Conservation (phyloP, 768 basidiomycete genomes). For the Suillus decipiens region DNA sequence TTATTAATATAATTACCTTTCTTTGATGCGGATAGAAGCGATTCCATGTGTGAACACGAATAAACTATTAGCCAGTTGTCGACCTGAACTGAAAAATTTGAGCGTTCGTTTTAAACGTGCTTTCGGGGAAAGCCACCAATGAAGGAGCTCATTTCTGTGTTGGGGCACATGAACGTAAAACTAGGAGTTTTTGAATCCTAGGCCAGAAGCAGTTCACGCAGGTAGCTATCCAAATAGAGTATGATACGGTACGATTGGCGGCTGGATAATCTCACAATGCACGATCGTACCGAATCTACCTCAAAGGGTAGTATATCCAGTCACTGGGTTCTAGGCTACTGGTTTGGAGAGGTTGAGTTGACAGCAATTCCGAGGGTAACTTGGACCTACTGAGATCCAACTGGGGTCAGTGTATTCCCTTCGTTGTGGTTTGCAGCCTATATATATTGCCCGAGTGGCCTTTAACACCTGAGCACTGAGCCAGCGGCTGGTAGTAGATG, state of each 20-base stretch:
- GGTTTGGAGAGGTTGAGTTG: background rate
- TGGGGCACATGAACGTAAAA: conserved; percentile 2
- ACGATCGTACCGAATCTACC: background rate
- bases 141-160: background rate
- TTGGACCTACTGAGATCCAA: background rate
- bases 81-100: background rate
- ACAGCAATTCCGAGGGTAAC: background rate
- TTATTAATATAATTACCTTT: background rate
- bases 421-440: background rate
- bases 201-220: background rate
- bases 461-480: background rate
- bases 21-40: background rate
- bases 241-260: background rate
- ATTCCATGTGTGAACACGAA: background rate
- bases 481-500: background rate
- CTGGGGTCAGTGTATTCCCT: background rate
- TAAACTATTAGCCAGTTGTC: background rate
- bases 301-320: background rate
- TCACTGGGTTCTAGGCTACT: background rate
- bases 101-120: background rate
- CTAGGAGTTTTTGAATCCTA: background rate
- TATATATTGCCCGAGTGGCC: background rate
- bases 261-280: background rate
- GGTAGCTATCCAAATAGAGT: background rate
- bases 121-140: background rate